These are phyloP conservation scores for Alternaria incomplexa DNA, from an alignment of 2,329 filamentous ascomycete genomes.

Conservation along the genomic window DNA sequence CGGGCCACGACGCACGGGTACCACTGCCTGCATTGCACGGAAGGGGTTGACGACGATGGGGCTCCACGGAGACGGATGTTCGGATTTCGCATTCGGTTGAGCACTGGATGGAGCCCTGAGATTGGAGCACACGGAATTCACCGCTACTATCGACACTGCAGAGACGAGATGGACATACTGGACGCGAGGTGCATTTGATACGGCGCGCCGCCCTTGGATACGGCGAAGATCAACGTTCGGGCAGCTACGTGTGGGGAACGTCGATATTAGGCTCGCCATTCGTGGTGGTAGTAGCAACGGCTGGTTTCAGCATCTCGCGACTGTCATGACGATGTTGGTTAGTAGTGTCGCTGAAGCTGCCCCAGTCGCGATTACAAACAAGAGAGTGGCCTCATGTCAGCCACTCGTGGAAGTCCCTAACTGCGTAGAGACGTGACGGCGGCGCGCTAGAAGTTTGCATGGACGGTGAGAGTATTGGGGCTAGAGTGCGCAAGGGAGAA, in stretches of 20 bases:
- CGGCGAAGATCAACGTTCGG: constrained; percentile 6
- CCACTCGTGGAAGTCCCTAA: neutral
- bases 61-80: neutral
- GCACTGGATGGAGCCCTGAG: neutral
- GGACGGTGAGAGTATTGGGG: constrained; percentile 2
- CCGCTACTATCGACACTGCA: neutral
- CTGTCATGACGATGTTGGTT: neutral
- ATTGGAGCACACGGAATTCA: neutral
- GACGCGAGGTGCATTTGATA: constrained; percentile 1
- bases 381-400: neutral
- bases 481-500: constrained; percentile 5
- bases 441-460: constrained; percentile 5
- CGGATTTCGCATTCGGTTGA: neutral
- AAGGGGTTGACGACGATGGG: neutral
- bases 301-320: constrained; percentile 5
- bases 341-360: neutral
- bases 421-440: neutral
- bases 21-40: neutral
- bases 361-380: neutral
- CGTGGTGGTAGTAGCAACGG: neutral
- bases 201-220: neutral
- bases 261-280: neutral
- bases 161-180: neutral
- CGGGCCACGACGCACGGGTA: constrained; percentile 8
- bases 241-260: constrained; percentile 2